Evolutionary conservation across 192 early-diverging fungal genomes (phyloP), one percentile per base, ranked within the genome.

Genomic region (Linnemannia exigua): DNA sequence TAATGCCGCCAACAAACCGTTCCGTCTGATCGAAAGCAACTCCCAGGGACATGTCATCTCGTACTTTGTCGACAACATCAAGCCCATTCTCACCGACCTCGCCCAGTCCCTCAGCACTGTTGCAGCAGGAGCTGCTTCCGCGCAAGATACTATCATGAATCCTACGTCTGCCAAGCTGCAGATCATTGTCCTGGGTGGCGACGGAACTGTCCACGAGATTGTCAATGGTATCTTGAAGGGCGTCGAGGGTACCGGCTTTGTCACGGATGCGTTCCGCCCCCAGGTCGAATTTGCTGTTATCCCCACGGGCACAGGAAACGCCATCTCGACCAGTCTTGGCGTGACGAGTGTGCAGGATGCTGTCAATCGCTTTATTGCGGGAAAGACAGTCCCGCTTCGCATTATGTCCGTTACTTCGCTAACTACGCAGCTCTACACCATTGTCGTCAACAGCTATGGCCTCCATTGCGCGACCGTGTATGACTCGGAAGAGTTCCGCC

Each of bases 401-500:
- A 37, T 83, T 0, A 87, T 90, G 76, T 70, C 84, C 14, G 88
- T 91, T 22, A 67, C 76, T 1, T 74, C 90, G 52, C 84, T 79
- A 4, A 54, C 69, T 3, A 33, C 37, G 20, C 41, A 79, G 9
- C 74, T 90, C 9, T 82, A 81, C 48, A 80, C 84, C 5, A 54
- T 89, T 3, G 90, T 91, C 1, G 89, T 91, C 54, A 82, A 90
- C 75, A 90, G 89, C 54, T 90, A 81, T 85, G 90, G 90, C 25
- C 87, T 91, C 25, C 90, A 91, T 70, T 88, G 89, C 41, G 88
- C 90, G 58, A 88, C 90, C 38, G 90, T 91, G 15, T 84, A 86
- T n/a, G 88, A 91, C 52, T 80, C 90, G 2, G 74, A 88, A 20
- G 88, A 87, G 41, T 81, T 91, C 14, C 80, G 88, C 6, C 78